Conservation (phyloP, 148 eudicot genomes). For the Rhododendron ferrugineum region DNA sequence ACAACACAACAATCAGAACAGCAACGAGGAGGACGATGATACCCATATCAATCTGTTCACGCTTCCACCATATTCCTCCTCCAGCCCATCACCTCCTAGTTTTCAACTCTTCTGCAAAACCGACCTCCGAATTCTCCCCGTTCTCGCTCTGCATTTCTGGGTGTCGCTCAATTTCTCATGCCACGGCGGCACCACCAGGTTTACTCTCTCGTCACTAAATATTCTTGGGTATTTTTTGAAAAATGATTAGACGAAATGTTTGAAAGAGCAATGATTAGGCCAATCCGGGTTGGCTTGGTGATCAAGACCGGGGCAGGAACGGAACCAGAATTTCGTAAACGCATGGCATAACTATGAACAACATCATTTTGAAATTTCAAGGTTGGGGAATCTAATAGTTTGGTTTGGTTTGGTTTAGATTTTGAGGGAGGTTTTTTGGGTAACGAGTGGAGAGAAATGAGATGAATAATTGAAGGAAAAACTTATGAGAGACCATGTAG, state of each 20-base stretch:
- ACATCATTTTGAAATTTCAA: too few relatives aligned
- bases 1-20: constrained; percentile 49
- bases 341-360: too few relatives aligned
- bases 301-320: too few relatives aligned
- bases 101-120: neutral
- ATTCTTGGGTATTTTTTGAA: neutral
- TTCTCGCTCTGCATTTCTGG: constrained; percentile 5
- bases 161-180: neutral
- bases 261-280: too few relatives aligned
- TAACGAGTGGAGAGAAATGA: too few relatives aligned
- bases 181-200: neutral
- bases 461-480: too few relatives aligned
- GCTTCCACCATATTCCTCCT: neutral
- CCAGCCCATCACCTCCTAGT: neutral
- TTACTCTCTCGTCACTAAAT: neutral
- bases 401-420: too few relatives aligned
- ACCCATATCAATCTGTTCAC: constrained; percentile 12
- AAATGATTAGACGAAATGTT: neutral
- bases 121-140: neutral
- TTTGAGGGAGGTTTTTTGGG: too few relatives aligned
- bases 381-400: too few relatives aligned
- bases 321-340: too few relatives aligned
- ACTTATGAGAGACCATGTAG: too few relatives aligned
- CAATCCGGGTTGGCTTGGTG: too few relatives aligned
- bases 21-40: constrained; percentile 33